Conservation (phyloP, 2,329 filamentous ascomycete genomes). For the Penicillium sp. region DNA sequence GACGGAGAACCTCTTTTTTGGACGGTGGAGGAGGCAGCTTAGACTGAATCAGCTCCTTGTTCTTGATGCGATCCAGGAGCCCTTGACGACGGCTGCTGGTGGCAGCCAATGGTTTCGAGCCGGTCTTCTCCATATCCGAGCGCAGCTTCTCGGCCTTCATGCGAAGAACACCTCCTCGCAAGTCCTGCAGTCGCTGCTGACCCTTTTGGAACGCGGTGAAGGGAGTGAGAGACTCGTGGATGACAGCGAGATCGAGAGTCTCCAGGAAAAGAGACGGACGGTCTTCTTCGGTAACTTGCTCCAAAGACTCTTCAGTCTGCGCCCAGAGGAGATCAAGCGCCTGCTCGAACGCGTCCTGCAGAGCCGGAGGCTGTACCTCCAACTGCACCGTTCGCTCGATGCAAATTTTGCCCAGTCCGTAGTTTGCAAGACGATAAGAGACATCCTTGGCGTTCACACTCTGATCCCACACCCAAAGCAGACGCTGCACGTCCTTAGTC, state of each 20-base stretch:
- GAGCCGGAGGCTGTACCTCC: conserved; percentile 39
- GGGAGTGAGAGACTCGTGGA: conserved; percentile 38
- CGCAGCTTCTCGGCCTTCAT: conserved; percentile 35
- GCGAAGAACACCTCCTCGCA: conserved; percentile 40
- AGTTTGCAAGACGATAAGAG: conserved; percentile 40
- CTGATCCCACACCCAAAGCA: conserved; percentile 61
- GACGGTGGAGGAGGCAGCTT: conserved; percentile 47
- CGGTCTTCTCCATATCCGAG: conserved; percentile 17
- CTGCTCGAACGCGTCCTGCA: conserved; percentile 52
- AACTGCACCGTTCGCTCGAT: conserved; percentile 30
- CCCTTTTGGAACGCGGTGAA: conserved; percentile 39
- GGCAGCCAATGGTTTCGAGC: conserved; percentile 27
- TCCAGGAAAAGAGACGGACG: conserved; percentile 32
- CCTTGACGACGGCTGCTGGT: conserved; percentile 51
- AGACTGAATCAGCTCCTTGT: conserved; percentile 59
- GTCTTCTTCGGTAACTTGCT: conserved; percentile 32
- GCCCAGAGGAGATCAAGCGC: conserved; percentile 36
- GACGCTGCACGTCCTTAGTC: conserved; percentile 63
- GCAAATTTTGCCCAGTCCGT: conserved; percentile 41
- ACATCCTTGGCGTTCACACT: conserved; percentile 20
- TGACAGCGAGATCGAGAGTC: conserved; percentile 32
- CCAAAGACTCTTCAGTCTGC: conserved; percentile 38
- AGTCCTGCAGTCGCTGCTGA: conserved; percentile 40
- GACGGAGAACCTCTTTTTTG: conserved; percentile 58
- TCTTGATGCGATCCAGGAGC: conserved; percentile 72